These are phyloP conservation scores for Mycena pura DNA, from an alignment of 768 basidiomycete species.

Conservation along the genomic window DNA sequence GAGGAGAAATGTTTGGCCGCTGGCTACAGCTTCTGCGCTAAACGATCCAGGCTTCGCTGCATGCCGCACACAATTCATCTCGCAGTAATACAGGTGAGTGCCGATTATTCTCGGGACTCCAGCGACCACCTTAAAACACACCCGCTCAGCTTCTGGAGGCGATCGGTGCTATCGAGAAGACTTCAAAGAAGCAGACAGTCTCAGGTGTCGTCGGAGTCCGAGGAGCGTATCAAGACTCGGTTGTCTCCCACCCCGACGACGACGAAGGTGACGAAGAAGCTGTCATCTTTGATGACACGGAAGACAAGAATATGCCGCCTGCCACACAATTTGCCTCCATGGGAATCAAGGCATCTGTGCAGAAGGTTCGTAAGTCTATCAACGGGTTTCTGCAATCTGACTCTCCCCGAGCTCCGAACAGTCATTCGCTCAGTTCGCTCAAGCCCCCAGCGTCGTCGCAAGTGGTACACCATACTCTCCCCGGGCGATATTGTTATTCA, in stretches of 20 bases:
- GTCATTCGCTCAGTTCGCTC: conserved; percentile 19
- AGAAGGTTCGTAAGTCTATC: not conserved
- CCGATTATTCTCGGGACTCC: not conserved
- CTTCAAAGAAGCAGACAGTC: not conserved
- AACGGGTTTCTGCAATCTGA: not conserved
- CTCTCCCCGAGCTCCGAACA: not conserved
- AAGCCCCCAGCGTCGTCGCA: conserved; percentile 19
- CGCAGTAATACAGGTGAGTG: conserved; percentile 38
- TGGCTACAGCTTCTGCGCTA: conserved; percentile 32
- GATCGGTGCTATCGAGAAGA: conserved; percentile 12
- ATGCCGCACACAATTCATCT: conserved; percentile 48
- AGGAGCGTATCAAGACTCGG: not conserved
- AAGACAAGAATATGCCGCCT: not conserved
- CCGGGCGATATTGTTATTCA: not conserved
- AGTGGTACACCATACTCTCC: conserved; percentile 2
- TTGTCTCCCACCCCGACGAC: not conserved
- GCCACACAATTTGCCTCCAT: too few relatives aligned
- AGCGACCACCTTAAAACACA: not conserved
- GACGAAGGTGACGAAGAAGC: conserved; percentile 7
- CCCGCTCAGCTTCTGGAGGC: conserved; percentile 17
- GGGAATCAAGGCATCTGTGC: conserved; percentile 5
- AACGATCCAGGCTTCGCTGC: conserved; percentile 36
- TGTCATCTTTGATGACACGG: not conserved
- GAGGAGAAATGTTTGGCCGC: conserved; percentile 13
- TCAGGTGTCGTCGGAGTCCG: not conserved